phyloP scores from a whole-genome alignment of 2,329 filamentous ascomycete species.

The Pseudogymnoascus sp. region DNA sequence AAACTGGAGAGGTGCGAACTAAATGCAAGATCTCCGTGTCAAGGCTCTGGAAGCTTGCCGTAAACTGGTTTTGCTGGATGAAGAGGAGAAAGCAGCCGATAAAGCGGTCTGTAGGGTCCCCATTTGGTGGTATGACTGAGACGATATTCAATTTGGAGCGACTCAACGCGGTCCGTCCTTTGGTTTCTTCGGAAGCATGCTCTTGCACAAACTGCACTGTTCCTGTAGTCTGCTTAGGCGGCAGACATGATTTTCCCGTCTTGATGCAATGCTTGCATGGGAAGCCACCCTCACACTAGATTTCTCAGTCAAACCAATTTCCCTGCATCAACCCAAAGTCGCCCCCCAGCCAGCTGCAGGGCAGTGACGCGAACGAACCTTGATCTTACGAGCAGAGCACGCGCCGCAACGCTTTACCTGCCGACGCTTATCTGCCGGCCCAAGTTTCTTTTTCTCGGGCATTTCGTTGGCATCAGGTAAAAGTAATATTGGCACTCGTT shows the following conservation, averaged over 20 bases:
- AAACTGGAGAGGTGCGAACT: slow-evolving; percentile 16
- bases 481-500: neutral
- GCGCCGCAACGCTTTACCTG: slow-evolving; percentile 17
- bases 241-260: slow-evolving; percentile 16
- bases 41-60: slow-evolving; percentile 12
- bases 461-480: neutral
- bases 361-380: slow-evolving; percentile 13
- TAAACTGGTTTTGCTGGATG: slow-evolving; percentile 18
- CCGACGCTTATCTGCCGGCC: slow-evolving; percentile 17
- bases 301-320: slow-evolving; percentile 11
- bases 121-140: neutral
- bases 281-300: slow-evolving; percentile 18
- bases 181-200: neutral
- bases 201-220: neutral
- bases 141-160: neutral
- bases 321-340: neutral
- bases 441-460: slow-evolving; percentile 4
- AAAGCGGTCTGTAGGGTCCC: neutral
- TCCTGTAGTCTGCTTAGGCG: slow-evolving; percentile 7
- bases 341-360: neutral
- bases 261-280: slow-evolving; percentile 20
- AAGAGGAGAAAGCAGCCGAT: slow-evolving; percentile 19
- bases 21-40: slow-evolving; percentile 11
- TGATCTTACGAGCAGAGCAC: slow-evolving; percentile 18
- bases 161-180: neutral